Evolutionary conservation across 2,329 filamentous ascomycete genomes (phyloP), one percentile per base, ranked within the genome.

Genomic region (Colletotrichum gigasporum): DNA sequence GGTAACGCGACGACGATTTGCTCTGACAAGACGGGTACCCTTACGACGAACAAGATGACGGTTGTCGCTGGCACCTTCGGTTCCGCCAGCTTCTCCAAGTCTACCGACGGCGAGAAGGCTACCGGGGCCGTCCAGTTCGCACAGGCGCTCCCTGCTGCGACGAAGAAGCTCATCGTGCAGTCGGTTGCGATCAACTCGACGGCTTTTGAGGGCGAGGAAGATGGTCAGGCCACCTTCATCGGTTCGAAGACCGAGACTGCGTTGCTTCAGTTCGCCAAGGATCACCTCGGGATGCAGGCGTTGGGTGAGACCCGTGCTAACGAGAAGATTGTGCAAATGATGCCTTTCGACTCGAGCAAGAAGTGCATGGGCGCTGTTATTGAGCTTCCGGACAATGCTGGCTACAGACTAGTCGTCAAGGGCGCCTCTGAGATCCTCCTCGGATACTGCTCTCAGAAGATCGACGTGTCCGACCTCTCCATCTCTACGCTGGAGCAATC

Each of bases 1-100:
- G 89, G 89, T 3, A 91, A 91, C 69, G 87, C 87, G 3, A 90
- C 87, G 1, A 91, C 90, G 0, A 89, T 94, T 50, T 95, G 92
- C 77, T 94, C 91, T 2, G 92, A 93, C 73, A 91, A 91, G 75
- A 91, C 89, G 4, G 88, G 88, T 56, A 91, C 88, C 11, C 76
- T 91, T 14, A 79, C 77, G 0, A 89, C 91, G 62, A 91, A 91
- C 71, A 89, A 89, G 74, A 91, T 91, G 89, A 90, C 88, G 0
- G 90, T 93, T 4, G 90, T 93, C 47, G 88, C 90, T 41, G 90
- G 89, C 30, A 87, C 89, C 2, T 76, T 91, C 35, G 89, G 90
- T 11, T 76, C 73, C 24, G 71, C 70, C 22, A 76, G 72, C 58
- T 82, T 82, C 55, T 71, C 71, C 22, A 73, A 73, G 47, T 32